These are phyloP conservation scores for Stenogyne calaminthoides DNA, from an alignment of 305 asterid species.

Conservation along the genomic window DNA sequence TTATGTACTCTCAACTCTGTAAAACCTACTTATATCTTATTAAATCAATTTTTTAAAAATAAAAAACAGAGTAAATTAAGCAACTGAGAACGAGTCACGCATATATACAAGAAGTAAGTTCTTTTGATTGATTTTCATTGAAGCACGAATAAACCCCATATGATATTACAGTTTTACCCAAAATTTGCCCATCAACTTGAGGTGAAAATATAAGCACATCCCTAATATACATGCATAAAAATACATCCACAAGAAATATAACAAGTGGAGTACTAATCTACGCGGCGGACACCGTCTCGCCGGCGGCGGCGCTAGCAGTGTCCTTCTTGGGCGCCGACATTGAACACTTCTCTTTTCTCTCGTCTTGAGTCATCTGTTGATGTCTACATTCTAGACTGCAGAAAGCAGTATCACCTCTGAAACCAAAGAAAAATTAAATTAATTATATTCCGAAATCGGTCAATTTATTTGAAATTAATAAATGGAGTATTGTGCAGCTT, in stretches of 20 bases:
- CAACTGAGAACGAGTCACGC: neutral
- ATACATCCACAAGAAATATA: neutral
- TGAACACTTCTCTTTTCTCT: constrained; percentile 63
- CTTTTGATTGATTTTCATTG: constrained; percentile 14
- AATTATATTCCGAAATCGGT: neutral
- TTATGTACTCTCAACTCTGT: too few species aligned
- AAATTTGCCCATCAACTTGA: constrained; percentile 32
- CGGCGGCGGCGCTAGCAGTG: constrained; percentile 27
- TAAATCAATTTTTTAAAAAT: too few species aligned
- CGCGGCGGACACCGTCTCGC: constrained; percentile 53
- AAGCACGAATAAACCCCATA: constrained; percentile 12
- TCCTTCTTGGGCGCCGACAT: constrained; percentile 47
- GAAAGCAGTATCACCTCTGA: constrained; percentile 91
- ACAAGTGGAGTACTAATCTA: constrained; percentile 22
- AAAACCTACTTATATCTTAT: too few species aligned
- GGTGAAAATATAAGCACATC: constrained; percentile 28
- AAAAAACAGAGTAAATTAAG: too few species aligned
- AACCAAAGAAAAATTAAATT: neutral
- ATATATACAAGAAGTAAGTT: too few species aligned
- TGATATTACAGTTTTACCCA: constrained; percentile 18
- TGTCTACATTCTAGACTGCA: constrained; percentile 88
- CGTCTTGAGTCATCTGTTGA: constrained; percentile 69
- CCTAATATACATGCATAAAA: constrained; percentile 32
- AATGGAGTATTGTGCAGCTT: neutral
- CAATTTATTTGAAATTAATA: neutral